Conservation (phyloP, 192 early-diverging fungal genomes). For the Backusella psychrophila region DNA sequence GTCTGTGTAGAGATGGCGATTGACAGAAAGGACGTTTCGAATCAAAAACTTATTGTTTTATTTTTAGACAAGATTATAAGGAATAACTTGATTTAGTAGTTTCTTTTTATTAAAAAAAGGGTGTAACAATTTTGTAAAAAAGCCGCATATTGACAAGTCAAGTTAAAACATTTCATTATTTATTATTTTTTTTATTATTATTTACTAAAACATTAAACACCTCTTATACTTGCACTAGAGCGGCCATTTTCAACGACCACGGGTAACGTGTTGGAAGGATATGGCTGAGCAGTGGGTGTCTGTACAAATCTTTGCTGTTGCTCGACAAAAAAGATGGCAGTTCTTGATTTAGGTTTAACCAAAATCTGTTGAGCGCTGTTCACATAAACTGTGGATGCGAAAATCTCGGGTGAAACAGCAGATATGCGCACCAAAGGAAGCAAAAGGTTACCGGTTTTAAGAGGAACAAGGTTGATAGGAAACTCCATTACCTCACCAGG, state of each 20-base stretch:
- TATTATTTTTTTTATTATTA: not conserved
- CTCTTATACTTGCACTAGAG: constrained; percentile 6
- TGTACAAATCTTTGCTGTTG: constrained; percentile 49
- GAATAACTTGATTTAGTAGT: not conserved
- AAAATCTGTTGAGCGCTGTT: constrained; percentile 60
- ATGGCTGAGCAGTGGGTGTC: not conserved
- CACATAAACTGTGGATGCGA: constrained; percentile 51
- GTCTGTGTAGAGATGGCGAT: not conserved
- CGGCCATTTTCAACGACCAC: not conserved
- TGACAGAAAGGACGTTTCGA: constrained; percentile 3
- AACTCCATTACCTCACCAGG: constrained; percentile 48
- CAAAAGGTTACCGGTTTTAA: constrained; percentile 58
- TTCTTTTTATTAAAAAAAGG: not conserved
- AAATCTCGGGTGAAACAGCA: constrained; percentile 37
- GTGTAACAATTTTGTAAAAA: constrained; percentile 1
- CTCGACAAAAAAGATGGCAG: constrained; percentile 59
- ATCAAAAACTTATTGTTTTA: not conserved
- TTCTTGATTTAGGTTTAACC: constrained; percentile 52
- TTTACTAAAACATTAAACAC: not conserved
- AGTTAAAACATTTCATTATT: not conserved
- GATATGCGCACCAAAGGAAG: constrained; percentile 48
- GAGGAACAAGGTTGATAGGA: constrained; percentile 50
- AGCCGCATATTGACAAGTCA: not conserved
- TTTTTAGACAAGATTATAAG: not conserved
- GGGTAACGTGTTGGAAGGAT: not conserved